Evolutionary conservation across 805 yeast species (phyloP), one percentile per base, ranked within the genome.

Genomic region (Candida khao-thaluensis): DNA sequence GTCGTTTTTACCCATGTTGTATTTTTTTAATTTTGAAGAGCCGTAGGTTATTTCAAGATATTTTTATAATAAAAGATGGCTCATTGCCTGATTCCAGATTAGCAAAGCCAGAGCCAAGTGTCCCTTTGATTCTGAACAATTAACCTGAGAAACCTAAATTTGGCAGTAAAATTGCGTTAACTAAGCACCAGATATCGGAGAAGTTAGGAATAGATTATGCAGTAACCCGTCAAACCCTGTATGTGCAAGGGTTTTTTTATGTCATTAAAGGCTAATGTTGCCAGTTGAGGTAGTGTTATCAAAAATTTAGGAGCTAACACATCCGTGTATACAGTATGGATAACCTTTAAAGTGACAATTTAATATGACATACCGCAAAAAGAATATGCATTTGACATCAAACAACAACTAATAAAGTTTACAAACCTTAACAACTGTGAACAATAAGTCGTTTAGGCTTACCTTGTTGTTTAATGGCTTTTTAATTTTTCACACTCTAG

Each of bases 1-100:
- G 4, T 17, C 36, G 7, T 22, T 30, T 24, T 37, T 29, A 16
- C 29, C 40, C 40, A 37, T 37, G 7, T 20, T 20, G 8, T 17
- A 17, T 26, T 12, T 5, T 12, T 7, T 7, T n/a, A 12, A 12
- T 26, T 26, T 3, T 10, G n/a, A n/a, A n/a, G n/a, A n/a, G n/a
- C n/a, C n/a, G n/a, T n/a, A n/a, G n/a, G n/a, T n/a, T n/a, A n/a
- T n/a, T n/a, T n/a, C n/a, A n/a, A n/a, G 30, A 15, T 17, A 29
- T 11, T 29, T 29, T 29, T 29, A 29, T 29, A 29, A 8, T 20
- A n/a, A n/a, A n/a, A n/a, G n/a, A n/a, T n/a, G n/a, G n/a, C n/a
- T n/a, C n/a, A n/a, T n/a, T n/a, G n/a, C n/a, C n/a, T n/a, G n/a
- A n/a, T n/a, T n/a, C n/a, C n/a, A n/a, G n/a, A n/a, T n/a, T n/a